phyloP scores from a whole-genome alignment of 768 basidiomycete species.

The Hygrocybe coccinea region DNA sequence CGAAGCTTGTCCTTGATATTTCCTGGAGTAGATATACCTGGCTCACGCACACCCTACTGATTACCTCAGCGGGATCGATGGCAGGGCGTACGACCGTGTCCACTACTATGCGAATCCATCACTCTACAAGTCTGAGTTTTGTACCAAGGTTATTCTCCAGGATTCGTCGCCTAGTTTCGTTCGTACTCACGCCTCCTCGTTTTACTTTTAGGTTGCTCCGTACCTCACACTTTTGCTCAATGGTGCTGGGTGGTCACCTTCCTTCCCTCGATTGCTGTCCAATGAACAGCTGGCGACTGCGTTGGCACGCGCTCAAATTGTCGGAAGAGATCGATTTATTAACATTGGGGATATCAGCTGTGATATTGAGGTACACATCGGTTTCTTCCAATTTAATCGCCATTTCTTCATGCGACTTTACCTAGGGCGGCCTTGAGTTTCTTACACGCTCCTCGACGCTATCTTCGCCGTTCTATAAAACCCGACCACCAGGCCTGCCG shows the following conservation, averaged over 20 bases:
- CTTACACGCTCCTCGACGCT: slow-evolving; percentile 73
- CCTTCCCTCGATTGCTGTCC: slow-evolving; percentile 75
- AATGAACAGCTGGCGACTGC: slow-evolving; percentile 54
- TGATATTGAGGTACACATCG: slow-evolving; percentile 58
- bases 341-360: slow-evolving; percentile 87
- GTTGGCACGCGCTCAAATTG: slow-evolving; percentile 42
- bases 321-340: slow-evolving; percentile 55
- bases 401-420: background rate
- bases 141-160: slow-evolving; percentile 46
- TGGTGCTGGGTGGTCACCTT: slow-evolving; percentile 77
- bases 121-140: slow-evolving; percentile 62
- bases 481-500: slow-evolving; percentile 39
- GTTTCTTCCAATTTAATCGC: background rate
- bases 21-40: slow-evolving; percentile 58
- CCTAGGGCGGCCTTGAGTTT: slow-evolving; percentile 81
- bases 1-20: background rate
- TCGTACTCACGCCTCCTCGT: background rate
- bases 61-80: slow-evolving; percentile 61
- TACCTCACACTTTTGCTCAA: slow-evolving; percentile 83
- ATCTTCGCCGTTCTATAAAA: slow-evolving; percentile 64
- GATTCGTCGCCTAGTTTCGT: background rate
- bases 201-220: slow-evolving; percentile 64
- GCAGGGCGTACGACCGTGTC: slow-evolving; percentile 51
- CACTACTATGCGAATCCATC: slow-evolving; percentile 74
- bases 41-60: slow-evolving; percentile 65